Evolutionary conservation across 2,329 filamentous ascomycete genomes (phyloP).

Genomic region (Hymenoscyphus repandus): DNA sequence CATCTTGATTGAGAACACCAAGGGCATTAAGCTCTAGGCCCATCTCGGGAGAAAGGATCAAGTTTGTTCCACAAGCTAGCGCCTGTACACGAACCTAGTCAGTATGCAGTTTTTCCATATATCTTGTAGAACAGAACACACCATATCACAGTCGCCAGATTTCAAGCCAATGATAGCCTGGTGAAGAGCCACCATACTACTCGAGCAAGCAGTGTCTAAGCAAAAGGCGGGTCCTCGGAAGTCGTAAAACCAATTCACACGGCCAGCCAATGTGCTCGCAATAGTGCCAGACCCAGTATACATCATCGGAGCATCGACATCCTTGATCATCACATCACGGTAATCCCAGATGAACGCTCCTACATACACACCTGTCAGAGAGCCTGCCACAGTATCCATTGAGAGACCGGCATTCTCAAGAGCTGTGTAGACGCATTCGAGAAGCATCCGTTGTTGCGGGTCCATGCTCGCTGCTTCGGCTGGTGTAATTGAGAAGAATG

Average conservation of each 20-base stretch:
- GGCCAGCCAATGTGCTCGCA: constrained; percentile 34
- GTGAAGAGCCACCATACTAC: background rate
- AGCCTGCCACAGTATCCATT: constrained; percentile 16
- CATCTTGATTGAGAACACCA: constrained; percentile 28
- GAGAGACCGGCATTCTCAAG: constrained; percentile 24
- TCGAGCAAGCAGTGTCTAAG: background rate
- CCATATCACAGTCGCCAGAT: background rate
- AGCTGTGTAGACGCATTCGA: constrained; percentile 28
- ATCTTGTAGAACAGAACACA: background rate
- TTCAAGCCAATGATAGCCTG: background rate
- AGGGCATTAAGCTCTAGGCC: constrained; percentile 29
- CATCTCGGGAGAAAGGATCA: background rate
- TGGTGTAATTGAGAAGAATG: constrained; percentile 29
- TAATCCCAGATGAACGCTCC: constrained; percentile 30
- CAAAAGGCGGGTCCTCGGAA: background rate
- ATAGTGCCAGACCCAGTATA: constrained; percentile 33
- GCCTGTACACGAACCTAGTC: background rate
- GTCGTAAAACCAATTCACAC: background rate
- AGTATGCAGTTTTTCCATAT: background rate
- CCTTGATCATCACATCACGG: constrained; percentile 25
- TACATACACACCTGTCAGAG: constrained; percentile 27
- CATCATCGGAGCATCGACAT: constrained; percentile 31
- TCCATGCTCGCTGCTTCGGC: constrained; percentile 27
- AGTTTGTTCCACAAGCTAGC: background rate
- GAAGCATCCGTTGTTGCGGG: constrained; percentile 18